Base-by-base conservation (phyloP, 805 yeast species). In the Nakazawaea sp. region DNA sequence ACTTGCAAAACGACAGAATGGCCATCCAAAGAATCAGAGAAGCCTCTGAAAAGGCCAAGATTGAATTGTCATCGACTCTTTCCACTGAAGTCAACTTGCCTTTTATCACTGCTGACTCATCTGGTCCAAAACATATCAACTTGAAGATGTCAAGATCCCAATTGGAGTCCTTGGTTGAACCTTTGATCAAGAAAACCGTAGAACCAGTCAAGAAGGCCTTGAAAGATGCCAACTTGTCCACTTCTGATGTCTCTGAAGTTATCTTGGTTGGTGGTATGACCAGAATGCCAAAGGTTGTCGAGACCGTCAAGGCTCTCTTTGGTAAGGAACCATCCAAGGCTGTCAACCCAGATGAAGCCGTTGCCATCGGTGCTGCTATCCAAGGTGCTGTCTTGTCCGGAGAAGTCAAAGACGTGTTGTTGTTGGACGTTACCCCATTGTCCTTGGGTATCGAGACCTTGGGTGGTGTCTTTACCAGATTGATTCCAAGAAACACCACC, bases 401-500 rank as follows among this genome's bases (percentile, higher is more conserved):
- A 46, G 87, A 83, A 49, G 80, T 84, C 38, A 79, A 75, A 59
- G 82, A 83, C 53, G 90, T 84, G 30, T 70, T 84, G 36, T 60
- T 84, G 38, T 66, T 84, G 47, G 95, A 84, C 59, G 92, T 84
- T 17, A 81, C 92, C 19, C 94, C 95, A 58, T 74, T 84, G 58
- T 82, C 92, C 42, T 74, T 88, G 48, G 97, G 97, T 81, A 88
- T 88, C 61, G 97, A 88, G 78, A 88, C 97, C 58, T 78, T 88
- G 66, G 97, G 97, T 62, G 97, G 97, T 70, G 96, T 88, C 47
- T 88, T 88, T 72, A 89, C 96, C 42, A 77, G 92, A 63, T 72
- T 84, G 64, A 84, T 84, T 61, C 79, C 84, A 69, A 81, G 94
- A 70, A 84, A 88, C 80, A 88, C 97, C 52, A 88, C 97, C 46